These are phyloP conservation scores for Ogataea degrootiae DNA, from an alignment of 805 yeast genomes.

Conservation along the genomic window DNA sequence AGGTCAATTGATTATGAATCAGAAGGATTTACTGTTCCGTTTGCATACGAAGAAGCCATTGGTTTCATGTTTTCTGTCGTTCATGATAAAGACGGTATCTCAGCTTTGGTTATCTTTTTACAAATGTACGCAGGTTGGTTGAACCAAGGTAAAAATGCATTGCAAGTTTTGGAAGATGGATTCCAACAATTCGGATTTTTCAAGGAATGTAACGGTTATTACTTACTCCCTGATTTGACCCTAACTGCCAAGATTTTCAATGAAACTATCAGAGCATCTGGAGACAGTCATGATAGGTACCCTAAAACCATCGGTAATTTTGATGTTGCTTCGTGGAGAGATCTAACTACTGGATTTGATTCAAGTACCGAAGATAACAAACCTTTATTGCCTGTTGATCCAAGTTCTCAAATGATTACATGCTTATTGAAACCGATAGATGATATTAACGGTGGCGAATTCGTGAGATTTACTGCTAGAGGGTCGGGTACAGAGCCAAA, in stretches of 20 bases:
- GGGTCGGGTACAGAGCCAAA: constrained; percentile 98
- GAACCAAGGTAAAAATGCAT: constrained; percentile 32
- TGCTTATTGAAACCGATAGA: constrained; percentile 36
- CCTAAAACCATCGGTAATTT: constrained; percentile 58
- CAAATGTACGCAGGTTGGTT: constrained; percentile 60
- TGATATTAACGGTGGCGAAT: constrained; percentile 22
- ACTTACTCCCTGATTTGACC: constrained; percentile 51
- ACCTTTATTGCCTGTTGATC: constrained; percentile 69
- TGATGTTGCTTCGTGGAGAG: constrained; percentile 66
- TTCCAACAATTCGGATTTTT: constrained; percentile 70
- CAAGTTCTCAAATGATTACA: constrained; percentile 83
- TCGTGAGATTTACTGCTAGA: constrained; percentile 74
- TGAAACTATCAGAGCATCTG: constrained; percentile 30
- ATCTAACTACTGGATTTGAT: constrained; percentile 78
- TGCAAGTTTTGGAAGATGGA: constrained; percentile 52
- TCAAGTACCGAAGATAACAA: constrained; percentile 51
- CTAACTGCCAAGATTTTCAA: constrained; percentile 53
- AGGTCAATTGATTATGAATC: constrained; percentile 67
- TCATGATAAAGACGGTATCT: constrained; percentile 90
- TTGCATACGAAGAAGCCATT: constrained; percentile 93
- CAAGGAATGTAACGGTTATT: constrained; percentile 85
- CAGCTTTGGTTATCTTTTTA: constrained; percentile 72
- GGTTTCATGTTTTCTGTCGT: constrained; percentile 86
- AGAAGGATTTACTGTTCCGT: constrained; percentile 68
- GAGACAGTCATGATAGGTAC: constrained; percentile 14